phyloP scores from a whole-genome alignment of 192 early-diverging fungal species.

The Backusella mclennaniae region DNA sequence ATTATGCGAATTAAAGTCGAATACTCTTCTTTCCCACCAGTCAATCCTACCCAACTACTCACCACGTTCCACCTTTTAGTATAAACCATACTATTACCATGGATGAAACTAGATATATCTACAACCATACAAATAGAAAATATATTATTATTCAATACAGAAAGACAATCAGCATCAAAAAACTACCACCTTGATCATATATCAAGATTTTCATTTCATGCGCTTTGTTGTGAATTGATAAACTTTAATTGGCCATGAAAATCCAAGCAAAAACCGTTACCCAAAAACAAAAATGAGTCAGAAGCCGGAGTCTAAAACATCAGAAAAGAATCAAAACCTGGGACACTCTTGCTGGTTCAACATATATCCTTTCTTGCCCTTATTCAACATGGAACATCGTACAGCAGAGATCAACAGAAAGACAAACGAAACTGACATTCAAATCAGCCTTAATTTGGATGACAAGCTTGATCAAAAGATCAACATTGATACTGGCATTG shows the following conservation, averaged over 20 bases:
- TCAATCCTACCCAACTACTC: not conserved
- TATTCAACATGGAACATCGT: constrained; percentile 8
- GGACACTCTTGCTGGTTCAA: not conserved
- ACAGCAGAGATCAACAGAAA: constrained; percentile 69
- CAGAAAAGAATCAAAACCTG: not conserved
- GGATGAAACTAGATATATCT: no score
- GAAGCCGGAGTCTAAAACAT: not conserved
- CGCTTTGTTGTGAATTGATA: not conserved
- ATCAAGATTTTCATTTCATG: not conserved
- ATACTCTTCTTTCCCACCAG: not conserved
- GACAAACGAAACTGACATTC: constrained; percentile 95
- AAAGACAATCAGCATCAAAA: no score
- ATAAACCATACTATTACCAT: no score
- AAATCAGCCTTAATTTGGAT: constrained; percentile 64
- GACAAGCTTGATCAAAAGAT: constrained; percentile 67
- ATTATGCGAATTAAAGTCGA: not conserved
- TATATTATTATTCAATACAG: no score
- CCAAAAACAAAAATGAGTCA: not conserved
- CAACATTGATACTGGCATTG: constrained; percentile 87
- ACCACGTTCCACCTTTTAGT: no score
- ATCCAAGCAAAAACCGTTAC: not conserved
- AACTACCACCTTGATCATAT: no score
- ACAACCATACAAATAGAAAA: no score
- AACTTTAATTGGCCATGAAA: not conserved
- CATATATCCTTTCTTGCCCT: not conserved